These are phyloP conservation scores for Pleurotus djamor DNA, from an alignment of 768 basidiomycete genomes.

Conservation along the genomic window DNA sequence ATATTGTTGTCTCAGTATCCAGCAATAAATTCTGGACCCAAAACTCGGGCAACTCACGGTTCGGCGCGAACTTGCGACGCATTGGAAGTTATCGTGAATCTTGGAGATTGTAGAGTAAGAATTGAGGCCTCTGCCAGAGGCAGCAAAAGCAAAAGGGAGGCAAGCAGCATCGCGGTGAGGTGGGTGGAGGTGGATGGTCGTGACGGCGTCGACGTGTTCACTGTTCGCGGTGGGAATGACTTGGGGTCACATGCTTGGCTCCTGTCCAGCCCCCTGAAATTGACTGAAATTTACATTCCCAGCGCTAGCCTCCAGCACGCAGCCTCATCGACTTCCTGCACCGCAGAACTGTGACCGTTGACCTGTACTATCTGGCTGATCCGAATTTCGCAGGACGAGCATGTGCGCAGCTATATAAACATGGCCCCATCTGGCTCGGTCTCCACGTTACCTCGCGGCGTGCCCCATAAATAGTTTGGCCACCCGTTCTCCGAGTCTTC, in stretches of 20 bases:
- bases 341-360: too few species aligned
- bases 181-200: not conserved
- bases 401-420: too few species aligned
- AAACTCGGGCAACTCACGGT: constrained; percentile 44
- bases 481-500: too few species aligned
- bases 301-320: too few species aligned
- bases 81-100: constrained; percentile 53
- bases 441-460: too few species aligned
- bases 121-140: constrained; percentile 51
- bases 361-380: too few species aligned
- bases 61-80: constrained; percentile 64
- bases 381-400: too few species aligned
- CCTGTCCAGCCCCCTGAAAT: not conserved
- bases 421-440: too few species aligned
- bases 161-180: constrained; percentile 14
- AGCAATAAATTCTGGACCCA: not conserved
- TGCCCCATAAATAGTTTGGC: too few species aligned
- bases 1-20: not conserved
- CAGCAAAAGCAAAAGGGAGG: constrained; percentile 44
- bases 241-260: not conserved
- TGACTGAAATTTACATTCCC: too few species aligned
- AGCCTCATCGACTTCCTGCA: too few species aligned
- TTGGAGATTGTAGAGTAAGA: constrained; percentile 61
- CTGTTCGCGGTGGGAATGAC: not conserved
- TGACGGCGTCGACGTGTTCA: not conserved